Base-by-base conservation (phyloP, 495 filamentous ascomycete genomes). In the Sporormia fimetaria region DNA sequence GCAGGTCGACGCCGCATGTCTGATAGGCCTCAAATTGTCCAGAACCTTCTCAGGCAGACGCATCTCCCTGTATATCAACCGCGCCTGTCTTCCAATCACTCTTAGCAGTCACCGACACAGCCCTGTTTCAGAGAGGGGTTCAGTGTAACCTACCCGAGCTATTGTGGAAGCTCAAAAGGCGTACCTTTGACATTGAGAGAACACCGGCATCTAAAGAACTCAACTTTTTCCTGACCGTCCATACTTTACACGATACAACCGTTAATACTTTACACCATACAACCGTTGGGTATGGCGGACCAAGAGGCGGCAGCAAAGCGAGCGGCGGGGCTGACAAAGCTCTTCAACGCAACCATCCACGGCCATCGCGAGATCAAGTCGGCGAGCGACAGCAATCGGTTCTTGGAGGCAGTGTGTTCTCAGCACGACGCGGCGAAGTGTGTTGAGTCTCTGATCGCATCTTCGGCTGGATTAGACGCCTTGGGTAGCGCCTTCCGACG, bases 341-440 rank as follows among this genome's bases (percentile, higher is more conserved):
- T 14, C 2, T 54, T 50, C 31, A 27, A 41, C n/a, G 8, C 2
- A 4, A 28, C 46, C 12, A 29, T 49, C 6, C 24, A 42, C n/a
- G 45, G 51, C 11, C 15, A 50, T 11, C 29, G 46, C 5, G 27
- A 30, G 2, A 18, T 54, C 2, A 43, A 46, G 26, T 63, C 42
- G 21, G 15, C 47, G 3, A 44, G 42, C n/a, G 63, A 74, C 42
- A 70, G 64, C n/a, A 67, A 67, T 27, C 62, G 66, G 6, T 77
- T 83, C 37, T 37, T 85, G 4, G 77, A 83, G 47, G 71, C 79
- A 0, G 49, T 81, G 2, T 62, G 65, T 12, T 57, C 48, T 9
- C 66, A 77, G 44, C 34, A 49, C 1, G 67, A 75, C 31, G 67
- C 56, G 1, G 56, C 62, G 12, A 59, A 55, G 0, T 78, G 73